Percentiles rank a stretch among this genome's conserved stretches.
phyloP scores from a whole-genome alignment of 2,329 filamentous ascomycete species.

The Diplodia seriata region DNA sequence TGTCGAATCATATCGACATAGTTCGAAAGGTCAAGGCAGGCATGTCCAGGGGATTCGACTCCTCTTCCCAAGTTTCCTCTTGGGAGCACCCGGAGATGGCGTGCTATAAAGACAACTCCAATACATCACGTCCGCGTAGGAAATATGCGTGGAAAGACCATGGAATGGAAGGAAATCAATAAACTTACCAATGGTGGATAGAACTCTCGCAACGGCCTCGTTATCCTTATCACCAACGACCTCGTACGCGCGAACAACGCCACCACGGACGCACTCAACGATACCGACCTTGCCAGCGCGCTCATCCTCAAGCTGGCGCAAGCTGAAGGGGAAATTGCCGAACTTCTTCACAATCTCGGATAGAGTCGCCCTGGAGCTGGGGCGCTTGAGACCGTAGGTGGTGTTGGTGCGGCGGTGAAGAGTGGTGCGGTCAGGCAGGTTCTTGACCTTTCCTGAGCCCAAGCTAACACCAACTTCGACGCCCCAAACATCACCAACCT shows the following conservation, averaged over 20 bases:
- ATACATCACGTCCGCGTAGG: neutral
- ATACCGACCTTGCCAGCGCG: constrained; percentile 94
- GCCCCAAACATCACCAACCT: constrained; percentile 94
- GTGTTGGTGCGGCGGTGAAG: constrained; percentile 91
- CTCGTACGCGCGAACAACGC: constrained; percentile 95
- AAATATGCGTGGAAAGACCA: neutral
- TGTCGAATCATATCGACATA: neutral
- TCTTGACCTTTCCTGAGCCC: constrained; percentile 94
- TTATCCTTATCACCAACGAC: constrained; percentile 93
- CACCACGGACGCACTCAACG: constrained; percentile 91
- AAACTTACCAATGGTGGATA: constrained; percentile 89
- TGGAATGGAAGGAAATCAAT: neutral
- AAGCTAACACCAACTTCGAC: constrained; percentile 93
- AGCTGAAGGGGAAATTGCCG: constrained; percentile 95
- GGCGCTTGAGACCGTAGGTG: constrained; percentile 92
- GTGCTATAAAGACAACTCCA: neutral
- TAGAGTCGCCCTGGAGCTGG: constrained; percentile 84
- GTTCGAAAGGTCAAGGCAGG: neutral
- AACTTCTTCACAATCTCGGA: constrained; percentile 98
- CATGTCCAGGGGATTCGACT: neutral
- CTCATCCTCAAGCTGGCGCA: constrained; percentile 96
- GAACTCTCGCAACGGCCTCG: constrained; percentile 80
- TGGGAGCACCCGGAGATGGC: neutral
- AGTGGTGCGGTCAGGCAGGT: constrained; percentile 82
- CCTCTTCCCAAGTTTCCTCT: neutral